phyloP scores from a whole-genome alignment of 352 stramenopile species.

The Phytophthora meadii region DNA sequence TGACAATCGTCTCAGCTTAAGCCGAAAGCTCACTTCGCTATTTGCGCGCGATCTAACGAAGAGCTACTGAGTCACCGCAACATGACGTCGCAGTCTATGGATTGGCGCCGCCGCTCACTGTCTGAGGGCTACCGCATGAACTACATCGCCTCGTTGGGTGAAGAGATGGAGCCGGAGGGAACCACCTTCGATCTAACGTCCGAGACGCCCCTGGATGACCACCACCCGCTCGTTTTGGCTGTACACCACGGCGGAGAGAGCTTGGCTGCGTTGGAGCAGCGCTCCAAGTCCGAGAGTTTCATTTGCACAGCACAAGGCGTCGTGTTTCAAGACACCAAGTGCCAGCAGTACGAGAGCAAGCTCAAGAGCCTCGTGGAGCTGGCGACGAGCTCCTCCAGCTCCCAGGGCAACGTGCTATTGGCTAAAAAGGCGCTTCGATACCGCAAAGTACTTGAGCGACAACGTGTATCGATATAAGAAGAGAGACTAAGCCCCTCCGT shows the following conservation, averaged over 20 bases:
- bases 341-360: slow-evolving; percentile 23
- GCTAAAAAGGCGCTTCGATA: slow-evolving; percentile 46
- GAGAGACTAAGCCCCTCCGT: not conserved
- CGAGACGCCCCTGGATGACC: slow-evolving; percentile 13
- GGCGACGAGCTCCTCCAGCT: slow-evolving; percentile 22
- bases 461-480: slow-evolving; percentile 12
- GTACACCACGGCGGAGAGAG: slow-evolving; percentile 6
- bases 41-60: slow-evolving; percentile 20
- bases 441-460: slow-evolving; percentile 39
- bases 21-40: slow-evolving; percentile 15
- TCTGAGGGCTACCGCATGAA: slow-evolving; percentile 20
- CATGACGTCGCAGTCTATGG: slow-evolving; percentile 7
- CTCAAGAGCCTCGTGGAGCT: slow-evolving; percentile 31
- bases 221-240: slow-evolving; percentile 8
- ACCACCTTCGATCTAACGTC: not conserved
- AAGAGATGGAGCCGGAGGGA: slow-evolving; percentile 1
- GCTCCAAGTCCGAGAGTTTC: slow-evolving; percentile 44
- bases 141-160: not conserved
- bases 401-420: slow-evolving; percentile 39
- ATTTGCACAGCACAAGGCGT: slow-evolving; percentile 43
- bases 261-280: slow-evolving; percentile 18
- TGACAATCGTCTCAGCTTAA: not conserved
- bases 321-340: slow-evolving; percentile 34
- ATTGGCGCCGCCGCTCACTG: slow-evolving; percentile 21
- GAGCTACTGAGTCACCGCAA: slow-evolving; percentile 9